phyloP scores from a whole-genome alignment of 257 asterid genomes.

The Marsdenia floribunda region DNA sequence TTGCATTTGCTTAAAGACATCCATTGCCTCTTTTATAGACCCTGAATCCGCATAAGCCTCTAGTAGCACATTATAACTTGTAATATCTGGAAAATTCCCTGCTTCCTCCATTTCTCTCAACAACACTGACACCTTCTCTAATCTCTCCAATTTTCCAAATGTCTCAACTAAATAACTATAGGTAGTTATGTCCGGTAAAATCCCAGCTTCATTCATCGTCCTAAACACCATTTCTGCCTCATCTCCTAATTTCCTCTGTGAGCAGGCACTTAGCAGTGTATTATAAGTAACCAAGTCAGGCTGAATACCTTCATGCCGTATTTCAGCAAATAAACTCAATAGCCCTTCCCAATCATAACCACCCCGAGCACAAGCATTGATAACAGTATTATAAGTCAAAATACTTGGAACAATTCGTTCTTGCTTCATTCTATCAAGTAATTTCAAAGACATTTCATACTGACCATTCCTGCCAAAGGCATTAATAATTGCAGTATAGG shows the following conservation, averaged over 20 bases:
- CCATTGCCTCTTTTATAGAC: conserved; percentile 73
- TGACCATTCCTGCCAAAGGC: conserved; percentile 88
- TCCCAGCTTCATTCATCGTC: conserved; percentile 94
- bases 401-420: conserved; percentile 73
- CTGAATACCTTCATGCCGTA: conserved; percentile 92
- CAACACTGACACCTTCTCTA: conserved; percentile 75
- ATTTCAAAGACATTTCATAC: conserved; percentile 57
- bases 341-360: conserved; percentile 96
- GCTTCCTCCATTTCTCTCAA: conserved; percentile 76
- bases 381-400: conserved; percentile 83
- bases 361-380: conserved; percentile 86
- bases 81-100: conserved; percentile 79
- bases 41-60: conserved; percentile 77
- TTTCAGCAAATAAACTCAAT: conserved; percentile 86
- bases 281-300: conserved; percentile 94
- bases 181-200: conserved; percentile 74
- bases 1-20: conserved; percentile 93
- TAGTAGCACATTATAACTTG: conserved; percentile 78
- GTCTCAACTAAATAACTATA: conserved; percentile 77
- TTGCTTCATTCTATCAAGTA: conserved; percentile 70
- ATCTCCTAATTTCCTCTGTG: conserved; percentile 70
- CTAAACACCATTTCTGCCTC: conserved; percentile 96
- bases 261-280: conserved; percentile 79
- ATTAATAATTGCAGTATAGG: conserved; percentile 80
- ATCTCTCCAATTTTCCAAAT: conserved; percentile 59